Evolutionary conservation across 371 early-diverging fungal genomes (phyloP).

Genomic region (Saksenaea vasiformis): DNA sequence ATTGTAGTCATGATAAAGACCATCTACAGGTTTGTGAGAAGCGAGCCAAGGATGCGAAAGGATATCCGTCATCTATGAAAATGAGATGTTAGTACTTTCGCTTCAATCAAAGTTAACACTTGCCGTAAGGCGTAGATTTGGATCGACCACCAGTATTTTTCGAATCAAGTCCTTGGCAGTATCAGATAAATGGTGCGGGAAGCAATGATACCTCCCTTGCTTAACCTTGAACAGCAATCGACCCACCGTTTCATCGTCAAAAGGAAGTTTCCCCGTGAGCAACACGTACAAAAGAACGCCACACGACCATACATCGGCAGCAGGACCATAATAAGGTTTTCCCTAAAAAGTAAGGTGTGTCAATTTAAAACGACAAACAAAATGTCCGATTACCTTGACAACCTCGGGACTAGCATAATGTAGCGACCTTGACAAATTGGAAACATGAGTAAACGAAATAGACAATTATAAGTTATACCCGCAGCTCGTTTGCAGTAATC

Average conservation of each 20-base stretch:
- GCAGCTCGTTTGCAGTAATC: conserved; percentile 76
- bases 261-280: conserved; percentile 74
- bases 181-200: conserved; percentile 64
- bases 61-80: conserved; percentile 31
- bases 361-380: conserved; percentile 80
- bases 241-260: conserved; percentile 76
- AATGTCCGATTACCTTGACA: conserved; percentile 78
- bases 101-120: conserved; percentile 6
- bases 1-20: conserved; percentile 15
- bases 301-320: conserved; percentile 75
- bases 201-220: conserved; percentile 28
- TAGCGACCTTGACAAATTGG: conserved; percentile 58
- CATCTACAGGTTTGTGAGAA: background rate
- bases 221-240: conserved; percentile 67
- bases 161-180: conserved; percentile 58
- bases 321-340: conserved; percentile 70
- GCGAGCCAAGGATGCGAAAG: conserved; percentile 39
- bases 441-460: background rate
- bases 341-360: conserved; percentile 76
- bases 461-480: conserved; percentile 40
- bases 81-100: background rate
- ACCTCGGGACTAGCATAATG: conserved; percentile 95
- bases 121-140: conserved; percentile 43
- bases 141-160: conserved; percentile 34
- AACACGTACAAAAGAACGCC: conserved; percentile 77